Conservation (phyloP, 371 early-diverging fungal genomes). For the Mortierella sp. region DNA sequence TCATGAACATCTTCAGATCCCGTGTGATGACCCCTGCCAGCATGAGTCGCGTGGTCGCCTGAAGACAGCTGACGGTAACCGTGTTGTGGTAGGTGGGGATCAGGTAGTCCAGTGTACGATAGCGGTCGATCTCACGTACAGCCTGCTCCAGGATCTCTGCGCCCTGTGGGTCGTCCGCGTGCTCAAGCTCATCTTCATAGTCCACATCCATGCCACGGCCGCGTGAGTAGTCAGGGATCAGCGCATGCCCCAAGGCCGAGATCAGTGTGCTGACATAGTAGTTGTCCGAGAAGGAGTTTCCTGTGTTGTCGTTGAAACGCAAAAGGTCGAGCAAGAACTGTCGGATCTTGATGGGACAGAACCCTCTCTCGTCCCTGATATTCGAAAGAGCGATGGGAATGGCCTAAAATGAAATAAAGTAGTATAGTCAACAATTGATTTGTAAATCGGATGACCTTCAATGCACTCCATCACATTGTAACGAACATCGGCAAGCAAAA, state of each 20-base stretch:
- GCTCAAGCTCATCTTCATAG: constrained; percentile 63
- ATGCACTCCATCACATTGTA: not conserved
- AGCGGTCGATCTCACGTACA: constrained; percentile 83
- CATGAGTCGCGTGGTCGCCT: constrained; percentile 71
- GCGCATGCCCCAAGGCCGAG: constrained; percentile 76
- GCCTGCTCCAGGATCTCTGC: constrained; percentile 63
- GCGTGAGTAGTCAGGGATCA: constrained; percentile 63
- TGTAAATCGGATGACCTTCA: no score
- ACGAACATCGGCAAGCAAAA: not conserved
- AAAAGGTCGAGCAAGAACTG: constrained; percentile 82
- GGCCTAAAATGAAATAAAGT: constrained; percentile 56
- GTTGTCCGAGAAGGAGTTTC: constrained; percentile 88
- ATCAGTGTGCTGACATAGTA: constrained; percentile 84
- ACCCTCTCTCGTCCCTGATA: constrained; percentile 75
- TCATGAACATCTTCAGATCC: constrained; percentile 75
- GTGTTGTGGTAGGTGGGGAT: constrained; percentile 90
- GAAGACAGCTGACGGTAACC: constrained; percentile 83
- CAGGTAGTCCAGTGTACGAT: constrained; percentile 82
- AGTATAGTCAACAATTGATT: not conserved
- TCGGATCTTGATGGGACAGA: constrained; percentile 75
- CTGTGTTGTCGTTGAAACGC: constrained; percentile 92
- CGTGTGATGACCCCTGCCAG: constrained; percentile 73
- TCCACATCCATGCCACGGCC: constrained; percentile 55
- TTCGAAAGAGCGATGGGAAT: constrained; percentile 81
- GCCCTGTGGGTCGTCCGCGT: constrained; percentile 39